Evolutionary conservation across 495 filamentous ascomycete genomes (phyloP).

Genomic region (Cercophora scortea): DNA sequence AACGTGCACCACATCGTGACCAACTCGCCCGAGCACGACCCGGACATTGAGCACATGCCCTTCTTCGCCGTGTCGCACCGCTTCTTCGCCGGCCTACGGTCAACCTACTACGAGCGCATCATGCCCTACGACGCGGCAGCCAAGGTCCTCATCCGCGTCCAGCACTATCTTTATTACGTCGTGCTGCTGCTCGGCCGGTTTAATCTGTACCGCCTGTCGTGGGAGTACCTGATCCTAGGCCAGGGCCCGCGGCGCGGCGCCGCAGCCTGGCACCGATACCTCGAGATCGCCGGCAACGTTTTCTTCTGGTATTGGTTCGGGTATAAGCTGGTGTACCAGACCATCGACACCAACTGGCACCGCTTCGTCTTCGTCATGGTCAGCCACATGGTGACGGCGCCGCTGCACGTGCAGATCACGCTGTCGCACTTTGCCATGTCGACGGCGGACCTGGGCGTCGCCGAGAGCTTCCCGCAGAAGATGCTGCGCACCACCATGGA

Average conservation of each 20-base stretch:
- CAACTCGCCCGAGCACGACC: slow-evolving; percentile 93
- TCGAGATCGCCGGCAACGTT: slow-evolving; percentile 72
- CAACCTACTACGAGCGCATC: slow-evolving; percentile 81
- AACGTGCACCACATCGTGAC: slow-evolving; percentile 98
- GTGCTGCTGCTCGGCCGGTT: slow-evolving; percentile 81
- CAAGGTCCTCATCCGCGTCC: slow-evolving; percentile 61
- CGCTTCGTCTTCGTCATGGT: slow-evolving; percentile 73
- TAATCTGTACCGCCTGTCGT: slow-evolving; percentile 82
- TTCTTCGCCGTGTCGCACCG: slow-evolving; percentile 90
- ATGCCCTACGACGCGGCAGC: slow-evolving; percentile 80
- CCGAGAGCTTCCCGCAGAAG: slow-evolving; percentile 90
- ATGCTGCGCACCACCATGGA: slow-evolving; percentile 99
- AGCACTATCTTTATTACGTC: slow-evolving; percentile 83
- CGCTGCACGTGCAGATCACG: slow-evolving; percentile 91
- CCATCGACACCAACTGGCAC: slow-evolving; percentile 60
- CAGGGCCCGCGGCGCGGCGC: slow-evolving; percentile 73
- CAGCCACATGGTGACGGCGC: slow-evolving; percentile 80
- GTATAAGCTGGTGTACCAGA: slow-evolving; percentile 72
- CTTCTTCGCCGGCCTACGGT: slow-evolving; percentile 67
- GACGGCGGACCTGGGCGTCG: slow-evolving; percentile 76
- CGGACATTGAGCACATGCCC: slow-evolving; percentile 94
- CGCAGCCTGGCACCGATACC: slow-evolving; percentile 83
- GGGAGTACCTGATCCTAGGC: slow-evolving; percentile 68
- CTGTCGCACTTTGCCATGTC: slow-evolving; percentile 97
- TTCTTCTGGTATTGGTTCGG: slow-evolving; percentile 97